Conservation (phyloP, 495 filamentous ascomycete species). For the Neurospora tetrasperma region DNA sequence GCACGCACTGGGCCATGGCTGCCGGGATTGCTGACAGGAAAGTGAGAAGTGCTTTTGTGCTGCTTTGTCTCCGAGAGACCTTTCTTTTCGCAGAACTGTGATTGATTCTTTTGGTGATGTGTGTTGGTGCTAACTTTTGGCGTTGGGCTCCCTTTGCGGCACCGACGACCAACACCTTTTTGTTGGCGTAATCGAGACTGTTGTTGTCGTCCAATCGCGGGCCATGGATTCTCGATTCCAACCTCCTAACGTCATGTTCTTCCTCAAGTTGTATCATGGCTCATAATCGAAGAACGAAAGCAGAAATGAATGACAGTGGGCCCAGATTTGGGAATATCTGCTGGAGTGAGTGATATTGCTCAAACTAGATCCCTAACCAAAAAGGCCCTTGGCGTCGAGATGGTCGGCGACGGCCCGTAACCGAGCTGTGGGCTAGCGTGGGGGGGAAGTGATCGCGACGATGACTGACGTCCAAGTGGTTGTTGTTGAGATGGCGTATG, state of each 20-base stretch:
- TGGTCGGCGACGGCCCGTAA: conserved; percentile 3
- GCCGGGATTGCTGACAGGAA: conserved; percentile 13
- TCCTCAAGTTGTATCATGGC: conserved; percentile 14
- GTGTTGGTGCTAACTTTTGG: neutral
- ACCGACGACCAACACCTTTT: neutral
- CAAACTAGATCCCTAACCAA: conserved; percentile 19
- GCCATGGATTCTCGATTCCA: neutral
- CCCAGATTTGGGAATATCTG: neutral
- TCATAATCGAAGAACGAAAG: conserved; percentile 8
- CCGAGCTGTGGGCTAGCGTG: neutral
- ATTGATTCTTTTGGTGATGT: conserved; percentile 3
- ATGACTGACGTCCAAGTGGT: conserved; percentile 2
- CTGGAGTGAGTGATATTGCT: conserved; percentile 17
- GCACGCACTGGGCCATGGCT: conserved; percentile 52
- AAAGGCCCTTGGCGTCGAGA: conserved; percentile 11
- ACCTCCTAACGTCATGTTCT: conserved; percentile 13
- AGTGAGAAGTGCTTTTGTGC: conserved; percentile 8
- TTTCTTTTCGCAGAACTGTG: conserved; percentile 2
- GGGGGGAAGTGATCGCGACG: conserved; percentile 7
- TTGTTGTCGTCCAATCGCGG: neutral
- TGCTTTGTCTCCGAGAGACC: conserved; percentile 1
- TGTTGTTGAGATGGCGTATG: conserved; percentile 2
- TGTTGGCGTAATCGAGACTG: neutral
- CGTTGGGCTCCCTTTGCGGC: neutral
- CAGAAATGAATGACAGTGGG: neutral